These are phyloP conservation scores for Yueomyces sinensis DNA, from an alignment of 805 yeast genomes.

Conservation along the genomic window DNA sequence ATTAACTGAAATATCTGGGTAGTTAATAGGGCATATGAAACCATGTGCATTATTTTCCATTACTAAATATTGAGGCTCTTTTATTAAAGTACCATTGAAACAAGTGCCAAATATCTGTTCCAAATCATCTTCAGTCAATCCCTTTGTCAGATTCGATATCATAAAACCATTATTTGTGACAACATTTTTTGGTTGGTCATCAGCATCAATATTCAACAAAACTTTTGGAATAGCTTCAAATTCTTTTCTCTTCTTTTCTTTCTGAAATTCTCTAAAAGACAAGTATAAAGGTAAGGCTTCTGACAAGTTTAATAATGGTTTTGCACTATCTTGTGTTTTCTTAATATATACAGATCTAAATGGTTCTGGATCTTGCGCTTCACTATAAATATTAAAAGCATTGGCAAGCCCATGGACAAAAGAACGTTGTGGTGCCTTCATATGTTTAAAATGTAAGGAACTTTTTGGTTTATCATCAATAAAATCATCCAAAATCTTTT, in stretches of 20 bases:
- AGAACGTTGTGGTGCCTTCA: constrained; percentile 54
- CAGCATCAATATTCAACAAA: constrained; percentile 15
- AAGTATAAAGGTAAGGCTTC: constrained; percentile 31
- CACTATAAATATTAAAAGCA: constrained; percentile 44
- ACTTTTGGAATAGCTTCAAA: constrained; percentile 15
- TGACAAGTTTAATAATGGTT: constrained; percentile 13
- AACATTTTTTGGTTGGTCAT: constrained; percentile 14
- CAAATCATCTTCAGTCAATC: constrained; percentile 35
- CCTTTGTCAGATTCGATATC: constrained; percentile 39
- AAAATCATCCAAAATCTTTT: constrained; percentile 36
- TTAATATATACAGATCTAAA: constrained; percentile 56
- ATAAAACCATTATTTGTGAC: constrained; percentile 38
- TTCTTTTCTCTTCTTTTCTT: constrained; percentile 19
- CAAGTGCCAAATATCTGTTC: constrained; percentile 23
- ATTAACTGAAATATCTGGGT: constrained; percentile 24
- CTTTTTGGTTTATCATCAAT: constrained; percentile 29
- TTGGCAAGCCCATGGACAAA: constrained; percentile 60
- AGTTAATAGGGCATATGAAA: constrained; percentile 22
- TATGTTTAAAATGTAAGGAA: constrained; percentile 53
- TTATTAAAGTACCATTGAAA: constrained; percentile 17
- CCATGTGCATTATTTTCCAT: constrained; percentile 5
- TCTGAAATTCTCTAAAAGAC: constrained; percentile 26
- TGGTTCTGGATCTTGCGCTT: constrained; percentile 77
- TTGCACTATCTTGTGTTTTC: constrained; percentile 17
- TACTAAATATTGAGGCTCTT: constrained; percentile 12